Evolutionary conservation across 345 rosid species (phyloP), one percentile per base, ranked within the genome.

Genomic region (Anastatica hierochuntica): DNA sequence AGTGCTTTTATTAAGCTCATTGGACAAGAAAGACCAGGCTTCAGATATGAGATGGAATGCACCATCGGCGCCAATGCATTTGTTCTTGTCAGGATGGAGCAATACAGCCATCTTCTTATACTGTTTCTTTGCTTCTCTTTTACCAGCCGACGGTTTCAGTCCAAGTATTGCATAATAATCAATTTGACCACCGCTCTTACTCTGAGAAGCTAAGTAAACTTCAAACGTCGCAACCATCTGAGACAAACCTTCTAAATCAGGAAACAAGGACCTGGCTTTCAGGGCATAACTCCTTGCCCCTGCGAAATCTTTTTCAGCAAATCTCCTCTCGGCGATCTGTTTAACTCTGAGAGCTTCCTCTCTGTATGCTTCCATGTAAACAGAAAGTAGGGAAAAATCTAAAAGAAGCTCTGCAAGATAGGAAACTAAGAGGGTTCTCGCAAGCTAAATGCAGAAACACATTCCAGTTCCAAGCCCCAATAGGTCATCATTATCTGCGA

Each of bases 221-320:
- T 88, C 96, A 39, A 81, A 92, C 6, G 96, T 92, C n/a, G 88
- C 77, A 47, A 92, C 77, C 96, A 90, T 87, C 66, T 87, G 96
- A 53, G 96, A 75, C 43, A 90, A 75, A 47, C 96, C 96, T 55
- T 92, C 98, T 20, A 84, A 65, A 43, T 71, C 95, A 2, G 98
- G 96, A 69, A 62, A 88, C 43, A 92, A 60, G 0, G 79, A 44
- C 69, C 77, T 85, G 15, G 98, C 96, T 67, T 83, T 83, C 59
- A 83, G 43, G 5, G 98, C 96, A 73, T 79, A 83, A 47, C 56
- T 83, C 73, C 76, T 88, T 0, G 98, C 98, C 3, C 81, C 78
- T 0, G 73, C 49, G 66, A 81, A 92, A 68, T 92, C 96, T 61
- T 73, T 85, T 42, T 92, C 94, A 2, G 54, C 71, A 76, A 85